Base-by-base conservation (phyloP, 176 grass and related monocot species). In the Triticum dicoccoides region DNA sequence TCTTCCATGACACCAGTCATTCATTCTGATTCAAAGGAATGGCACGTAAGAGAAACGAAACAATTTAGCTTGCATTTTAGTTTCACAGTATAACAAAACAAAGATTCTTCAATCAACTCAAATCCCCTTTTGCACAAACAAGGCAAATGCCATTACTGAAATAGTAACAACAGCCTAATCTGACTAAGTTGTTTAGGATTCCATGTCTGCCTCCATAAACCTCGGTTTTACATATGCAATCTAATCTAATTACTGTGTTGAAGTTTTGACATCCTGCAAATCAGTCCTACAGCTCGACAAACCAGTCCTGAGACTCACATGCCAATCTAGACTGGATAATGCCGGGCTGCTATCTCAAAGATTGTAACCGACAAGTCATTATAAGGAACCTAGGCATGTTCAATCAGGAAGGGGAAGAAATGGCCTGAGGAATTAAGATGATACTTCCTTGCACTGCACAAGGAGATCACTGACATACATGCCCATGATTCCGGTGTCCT, bases 401-500 rank as follows among this genome's bases (percentile, higher is more conserved):
- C 45, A 24, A 33, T 32, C 15, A 1, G 66, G 27, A 6, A 11
- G 73, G 3, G 10, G 12, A 1, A 10, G 39, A 59, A 32, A 17
- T 21, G 5, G 9, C 3, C 63, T 34, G 9, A 4, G n/a, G 3
- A 49, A 33, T 20, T 13, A 4, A 7, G 67, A 61, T 35, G 64
- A 65, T 20, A 3, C 59, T 65, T 75, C 51, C 17, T 15, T 68
- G 37, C 10, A 76, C 20, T 23, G 34, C 21, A 35, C 62, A 74
- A 23, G 20, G 8, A 76, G 8, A 61, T 79, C 49, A 32, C 29
- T 18, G 23, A 62, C 69, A 51, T 42, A 82, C 82, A 82, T 63
- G 37, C n/a, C 6, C 69, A 77, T 63, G 32, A 80, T 80, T 76
- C 62, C 24, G 24, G 54, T 90, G 59, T 91, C 38, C 86, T 96